Percentiles rank a stretch among this genome's conserved stretches.
Evolutionary conservation across 371 early-diverging fungal species (phyloP).

Genomic region (Capillidium rhysosporum): DNA sequence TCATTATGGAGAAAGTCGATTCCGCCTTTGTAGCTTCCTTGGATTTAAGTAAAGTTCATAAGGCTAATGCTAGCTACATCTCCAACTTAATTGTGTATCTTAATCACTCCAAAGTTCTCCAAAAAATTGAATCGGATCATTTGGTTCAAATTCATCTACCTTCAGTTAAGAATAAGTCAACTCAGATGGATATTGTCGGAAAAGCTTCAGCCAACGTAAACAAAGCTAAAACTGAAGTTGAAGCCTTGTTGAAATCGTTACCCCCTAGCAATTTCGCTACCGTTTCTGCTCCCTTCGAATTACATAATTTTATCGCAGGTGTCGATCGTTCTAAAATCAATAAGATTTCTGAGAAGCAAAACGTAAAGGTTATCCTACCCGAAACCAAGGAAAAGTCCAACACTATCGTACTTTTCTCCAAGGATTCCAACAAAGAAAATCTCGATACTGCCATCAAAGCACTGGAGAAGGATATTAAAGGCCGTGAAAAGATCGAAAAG

Average conservation of each 20-base stretch:
- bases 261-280: constrained; percentile 25
- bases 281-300: constrained; percentile 50
- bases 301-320: constrained; percentile 60
- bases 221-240: constrained; percentile 24
- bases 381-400: constrained; percentile 27
- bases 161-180: constrained; percentile 8
- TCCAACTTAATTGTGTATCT: background rate
- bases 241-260: constrained; percentile 16
- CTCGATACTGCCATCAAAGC: background rate
- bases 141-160: constrained; percentile 35
- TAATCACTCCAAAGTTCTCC: constrained; percentile 11
- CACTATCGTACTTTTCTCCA: constrained; percentile 35
- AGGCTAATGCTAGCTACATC: constrained; percentile 10
- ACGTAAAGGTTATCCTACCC: constrained; percentile 50
- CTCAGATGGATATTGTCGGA: constrained; percentile 24
- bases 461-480: background rate
- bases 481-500: background rate
- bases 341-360: constrained; percentile 30
- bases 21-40: constrained; percentile 27
- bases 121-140: constrained; percentile 32
- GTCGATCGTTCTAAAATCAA: constrained; percentile 48
- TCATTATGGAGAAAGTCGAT: constrained; percentile 62
- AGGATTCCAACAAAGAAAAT: background rate
- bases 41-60: constrained; percentile 27
- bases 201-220: constrained; percentile 26